Evolutionary conservation across 1,284 basidiomycete species (phyloP).

Genomic region (Ustilago xerochloae): DNA sequence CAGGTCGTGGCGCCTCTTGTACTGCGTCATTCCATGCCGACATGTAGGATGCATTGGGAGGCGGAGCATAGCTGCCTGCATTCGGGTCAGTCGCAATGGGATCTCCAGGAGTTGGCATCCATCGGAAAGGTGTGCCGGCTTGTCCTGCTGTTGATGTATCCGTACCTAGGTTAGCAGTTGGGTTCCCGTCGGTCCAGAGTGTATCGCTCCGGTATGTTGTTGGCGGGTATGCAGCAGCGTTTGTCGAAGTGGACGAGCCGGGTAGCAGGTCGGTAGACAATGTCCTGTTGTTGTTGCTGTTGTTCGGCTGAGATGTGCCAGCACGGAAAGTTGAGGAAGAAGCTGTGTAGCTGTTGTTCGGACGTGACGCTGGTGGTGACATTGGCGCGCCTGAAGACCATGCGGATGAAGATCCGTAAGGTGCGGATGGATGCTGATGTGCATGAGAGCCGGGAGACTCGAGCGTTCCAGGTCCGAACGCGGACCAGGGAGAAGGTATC

Average conservation of each 20-base stretch:
- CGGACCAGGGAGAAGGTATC: constrained; percentile 13
- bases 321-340: constrained; percentile 7
- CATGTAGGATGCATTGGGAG: constrained; percentile 39
- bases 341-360: constrained; percentile 1
- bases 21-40: constrained; percentile 27
- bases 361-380: constrained; percentile 21
- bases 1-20: constrained; percentile 7
- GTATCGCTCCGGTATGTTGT: constrained; percentile 18
- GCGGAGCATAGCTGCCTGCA: constrained; percentile 41
- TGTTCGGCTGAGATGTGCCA: not conserved
- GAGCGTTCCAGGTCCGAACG: not conserved
- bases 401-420: constrained; percentile 1
- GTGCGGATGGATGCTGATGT: not conserved
- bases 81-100: constrained; percentile 4
- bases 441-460: not conserved
- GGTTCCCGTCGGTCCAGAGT: constrained; percentile 10
- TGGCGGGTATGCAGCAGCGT: constrained; percentile 5
- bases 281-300: not conserved
- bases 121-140: constrained; percentile 19
- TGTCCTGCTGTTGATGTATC: constrained; percentile 1
- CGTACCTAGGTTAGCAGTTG: not conserved
- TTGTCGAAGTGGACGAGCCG: not conserved
- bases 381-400: constrained; percentile 25
- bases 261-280: constrained; percentile 1
- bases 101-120: constrained; percentile 18